Conservation (phyloP, 1,284 basidiomycete species). For the Rhizoctonia solani region DNA sequence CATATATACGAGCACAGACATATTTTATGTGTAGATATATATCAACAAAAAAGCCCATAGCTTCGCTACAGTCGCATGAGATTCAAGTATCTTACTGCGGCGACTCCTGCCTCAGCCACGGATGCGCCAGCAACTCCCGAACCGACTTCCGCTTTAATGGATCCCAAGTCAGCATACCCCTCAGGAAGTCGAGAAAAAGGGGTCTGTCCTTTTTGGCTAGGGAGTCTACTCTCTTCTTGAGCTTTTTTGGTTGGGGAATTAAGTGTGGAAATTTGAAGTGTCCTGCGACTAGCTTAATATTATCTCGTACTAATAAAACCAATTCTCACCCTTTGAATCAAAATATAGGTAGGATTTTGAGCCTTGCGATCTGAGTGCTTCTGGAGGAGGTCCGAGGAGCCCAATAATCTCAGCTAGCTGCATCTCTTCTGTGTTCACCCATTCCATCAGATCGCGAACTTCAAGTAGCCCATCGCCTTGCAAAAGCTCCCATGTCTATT, state of each 20-base stretch:
- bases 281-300: not conserved
- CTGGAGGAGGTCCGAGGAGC: constrained; percentile 8
- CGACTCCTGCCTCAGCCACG: not conserved
- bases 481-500: constrained; percentile 9
- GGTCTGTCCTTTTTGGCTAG: not conserved
- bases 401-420: not conserved
- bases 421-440: not conserved
- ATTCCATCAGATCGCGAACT: not conserved
- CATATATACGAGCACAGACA: no score
- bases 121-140: not conserved
- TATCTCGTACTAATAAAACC: not conserved
- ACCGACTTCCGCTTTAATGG: not conserved
- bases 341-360: not conserved
- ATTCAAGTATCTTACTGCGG: not conserved
- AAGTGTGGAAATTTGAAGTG: not conserved
- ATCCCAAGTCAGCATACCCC: constrained; percentile 2
- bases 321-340: not conserved
- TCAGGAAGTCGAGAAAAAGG: constrained; percentile 2
- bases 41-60: no score
- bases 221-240: not conserved
- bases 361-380: not conserved
- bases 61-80: no score
- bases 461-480: not conserved
- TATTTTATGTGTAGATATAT: no score
- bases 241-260: not conserved